These are phyloP conservation scores for Medicago ruthenica DNA, from an alignment of 306 rosid genomes.

Conservation along the genomic window DNA sequence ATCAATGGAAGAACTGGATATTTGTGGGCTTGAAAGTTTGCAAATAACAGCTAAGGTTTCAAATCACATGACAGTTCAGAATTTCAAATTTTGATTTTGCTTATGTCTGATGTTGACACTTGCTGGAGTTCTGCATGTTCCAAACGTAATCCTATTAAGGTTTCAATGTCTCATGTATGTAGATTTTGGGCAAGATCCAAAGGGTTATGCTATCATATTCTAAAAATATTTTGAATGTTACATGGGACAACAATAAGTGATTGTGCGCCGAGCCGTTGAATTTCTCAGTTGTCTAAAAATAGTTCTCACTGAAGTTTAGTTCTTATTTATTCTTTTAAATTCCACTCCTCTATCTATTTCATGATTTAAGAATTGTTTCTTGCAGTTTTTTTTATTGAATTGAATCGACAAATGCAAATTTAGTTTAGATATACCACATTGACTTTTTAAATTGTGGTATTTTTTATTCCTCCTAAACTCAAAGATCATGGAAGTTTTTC, in stretches of 20 bases:
- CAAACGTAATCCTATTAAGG: background rate
- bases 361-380: background rate
- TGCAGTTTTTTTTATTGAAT: background rate
- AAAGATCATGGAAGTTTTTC: too few species aligned
- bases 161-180: background rate
- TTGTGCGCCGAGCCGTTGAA: background rate
- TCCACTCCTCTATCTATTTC: background rate
- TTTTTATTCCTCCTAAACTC: background rate
- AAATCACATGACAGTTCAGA: conserved; percentile 11
- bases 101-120: background rate
- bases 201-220: background rate
- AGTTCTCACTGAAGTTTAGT: background rate
- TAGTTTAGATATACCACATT: background rate
- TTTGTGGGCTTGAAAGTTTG: conserved; percentile 19
- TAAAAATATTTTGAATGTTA: background rate
- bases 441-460: background rate
- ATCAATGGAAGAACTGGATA: conserved; percentile 9
- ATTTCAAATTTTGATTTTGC: background rate
- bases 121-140: conserved; percentile 29
- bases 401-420: background rate
- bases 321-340: background rate
- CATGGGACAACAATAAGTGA: background rate
- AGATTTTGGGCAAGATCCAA: background rate
- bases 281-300: background rate
- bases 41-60: conserved; percentile 1